Base-by-base conservation (phyloP, 768 basidiomycete species). In the Tulasnella sp. region DNA sequence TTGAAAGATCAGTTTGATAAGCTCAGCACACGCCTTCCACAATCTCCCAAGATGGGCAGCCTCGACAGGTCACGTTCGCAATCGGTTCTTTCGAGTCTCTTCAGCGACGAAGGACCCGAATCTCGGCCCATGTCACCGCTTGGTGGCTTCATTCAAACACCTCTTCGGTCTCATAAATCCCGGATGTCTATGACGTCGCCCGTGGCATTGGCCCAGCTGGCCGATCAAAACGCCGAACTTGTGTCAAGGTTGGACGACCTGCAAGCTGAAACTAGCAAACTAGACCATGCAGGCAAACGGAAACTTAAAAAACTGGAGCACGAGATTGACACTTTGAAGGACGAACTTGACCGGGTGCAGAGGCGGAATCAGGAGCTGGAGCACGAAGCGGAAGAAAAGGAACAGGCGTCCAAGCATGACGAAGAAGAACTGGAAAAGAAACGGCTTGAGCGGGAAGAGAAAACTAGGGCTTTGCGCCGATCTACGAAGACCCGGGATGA, bases 171-270 rank as follows among this genome's bases (percentile, higher is more conserved):
- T 24, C 74, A 38, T 24, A 80, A 81, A 40, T 71, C 75, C 18
- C 79, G 81, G 14, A 46, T 83, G n/a, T 81, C 82, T 1, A 46
- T 79, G 42, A 81, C 84, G 16, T 82, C 82, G 7, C 90, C 91
- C 1, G 86, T 88, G 21, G 93, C 94, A 79, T 88, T 96, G 38
- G 89, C 91, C 3, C 87, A 89, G 9, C 89, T 96, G 62, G 89
- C 93, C 0, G 93, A 94, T 83, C 94, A 96, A 85, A 96, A 96
- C 82, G 90, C 91, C 0, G 94, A 96, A 81, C 90, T 96, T 21
- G 85, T 93, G 5, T 85, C 88, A 36, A 94, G 94, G 81, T 88
- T 96, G 7, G 92, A 95, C 85, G 88, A 89, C 80, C 88, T 96
- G 14, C 93, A 96, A 83, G 84, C 88, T 0, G 94, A 95, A 80